Base-by-base conservation (phyloP, 768 basidiomycete genomes). In the Chlorophyllum brunneum region DNA sequence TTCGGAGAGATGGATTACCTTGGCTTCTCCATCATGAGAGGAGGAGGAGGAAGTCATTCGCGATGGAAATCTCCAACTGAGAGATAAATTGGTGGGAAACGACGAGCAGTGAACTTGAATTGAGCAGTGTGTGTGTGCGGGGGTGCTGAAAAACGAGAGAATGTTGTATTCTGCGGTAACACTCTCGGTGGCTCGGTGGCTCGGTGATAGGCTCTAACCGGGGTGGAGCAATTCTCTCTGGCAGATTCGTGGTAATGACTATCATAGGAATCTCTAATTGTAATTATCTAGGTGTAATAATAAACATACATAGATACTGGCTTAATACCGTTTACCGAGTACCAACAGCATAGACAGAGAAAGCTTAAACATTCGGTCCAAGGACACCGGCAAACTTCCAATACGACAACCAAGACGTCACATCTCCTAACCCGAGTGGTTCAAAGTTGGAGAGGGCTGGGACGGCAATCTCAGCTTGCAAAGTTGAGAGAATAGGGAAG, bases 191-290 rank as follows among this genome's bases (percentile, higher is more conserved):
- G n/a, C n/a, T n/a, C n/a, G n/a, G n/a, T n/a, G n/a, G n/a, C n/a
- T n/a, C n/a, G n/a, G n/a, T n/a, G n/a, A n/a, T n/a, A n/a, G n/a
- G n/a, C n/a, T n/a, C n/a, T n/a, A n/a, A n/a, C n/a, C n/a, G n/a
- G n/a, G n/a, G n/a, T n/a, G n/a, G n/a, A n/a, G n/a, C n/a, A n/a
- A n/a, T n/a, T n/a, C n/a, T n/a, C n/a, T n/a, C n/a, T n/a, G n/a
- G n/a, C n/a, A n/a, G n/a, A n/a, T n/a, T n/a, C n/a, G n/a, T 78
- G 76, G 76, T 78, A 54, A 58, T 55, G 4, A 20, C 29, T 53
- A 9, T 53, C 36, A 10, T 23, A 15, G 36, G 46, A n/a, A 30
- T 13, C 33, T 23, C 5, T n/a, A 46, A 8, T 18, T 53, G 44
- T 46, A 46, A 40, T 48, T n/a, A 18, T 30, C 29, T 11, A 24